Percentiles rank a stretch among this genome's conserved stretches.
Evolutionary conservation across 768 basidiomycete genomes (phyloP).

Genomic region (Rhizopogon sp.): DNA sequence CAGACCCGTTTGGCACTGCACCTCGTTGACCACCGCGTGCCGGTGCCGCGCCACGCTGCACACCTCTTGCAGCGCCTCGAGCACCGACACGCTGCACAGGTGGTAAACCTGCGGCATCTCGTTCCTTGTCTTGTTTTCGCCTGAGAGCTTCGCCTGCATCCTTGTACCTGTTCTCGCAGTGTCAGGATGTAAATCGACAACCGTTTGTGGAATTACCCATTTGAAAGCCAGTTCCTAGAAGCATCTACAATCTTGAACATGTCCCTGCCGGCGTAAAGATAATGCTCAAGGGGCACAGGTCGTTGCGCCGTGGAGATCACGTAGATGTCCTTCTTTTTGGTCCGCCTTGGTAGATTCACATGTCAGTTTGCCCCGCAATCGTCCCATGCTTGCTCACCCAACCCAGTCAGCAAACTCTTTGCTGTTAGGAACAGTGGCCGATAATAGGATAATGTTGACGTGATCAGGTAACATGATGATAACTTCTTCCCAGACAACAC

Average conservation of each 20-base stretch:
- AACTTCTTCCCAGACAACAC: conserved; percentile 99
- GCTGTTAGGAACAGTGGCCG: conserved; percentile 97
- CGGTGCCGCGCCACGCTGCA: conserved; percentile 38
- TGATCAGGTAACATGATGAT: conserved; percentile 99
- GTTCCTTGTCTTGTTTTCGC: conserved; percentile 96
- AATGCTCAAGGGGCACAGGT: conserved; percentile 96
- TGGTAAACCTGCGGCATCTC: conserved; percentile 89
- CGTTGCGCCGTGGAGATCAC: conserved; percentile 96
- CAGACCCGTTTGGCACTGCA: conserved; percentile 33
- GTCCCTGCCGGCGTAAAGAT: conserved; percentile 90
- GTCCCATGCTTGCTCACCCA: conserved; percentile 54
- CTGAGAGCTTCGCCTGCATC: conserved; percentile 83
- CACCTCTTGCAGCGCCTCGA: conserved; percentile 57
- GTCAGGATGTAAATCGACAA: conserved; percentile 3
- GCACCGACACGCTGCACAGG: conserved; percentile 84
- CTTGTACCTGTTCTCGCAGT: conserved; percentile 61
- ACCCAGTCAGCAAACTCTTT: conserved; percentile 99
- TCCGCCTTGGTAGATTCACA: conserved; percentile 56
- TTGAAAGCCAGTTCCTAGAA: conserved; percentile 61
- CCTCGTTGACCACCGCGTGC: conserved; percentile 55
- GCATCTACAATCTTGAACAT: conserved; percentile 90
- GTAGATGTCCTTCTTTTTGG: conserved; percentile 99
- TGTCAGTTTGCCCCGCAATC: neutral
- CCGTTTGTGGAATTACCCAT: conserved; percentile 51
- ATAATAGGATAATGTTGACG: conserved; percentile 94